Conservation (phyloP, 139 green algal genomes). For the Chlorella sp. region DNA sequence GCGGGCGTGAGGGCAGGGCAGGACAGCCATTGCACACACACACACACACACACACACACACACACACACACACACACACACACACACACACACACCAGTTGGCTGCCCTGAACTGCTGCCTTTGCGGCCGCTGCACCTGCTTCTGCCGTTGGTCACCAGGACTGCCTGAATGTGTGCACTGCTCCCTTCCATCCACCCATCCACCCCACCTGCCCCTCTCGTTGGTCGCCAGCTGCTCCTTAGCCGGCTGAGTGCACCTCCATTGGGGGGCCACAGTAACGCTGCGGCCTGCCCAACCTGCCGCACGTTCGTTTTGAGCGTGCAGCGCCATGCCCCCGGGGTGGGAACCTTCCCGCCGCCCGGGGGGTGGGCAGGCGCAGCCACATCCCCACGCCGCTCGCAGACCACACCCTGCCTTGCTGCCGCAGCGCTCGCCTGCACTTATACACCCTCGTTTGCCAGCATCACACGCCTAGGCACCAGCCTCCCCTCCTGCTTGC, state of each 20-base stretch:
- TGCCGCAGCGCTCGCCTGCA: neutral
- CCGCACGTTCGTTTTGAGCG: constrained; percentile 23
- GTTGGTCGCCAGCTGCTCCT: constrained; percentile 39
- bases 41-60: too few relatives aligned
- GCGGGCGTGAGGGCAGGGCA: too few relatives aligned
- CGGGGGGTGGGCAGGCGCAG: constrained; percentile 14
- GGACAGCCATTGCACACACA: too few relatives aligned
- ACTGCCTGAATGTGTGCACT: too few relatives aligned
- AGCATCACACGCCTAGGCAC: too few relatives aligned
- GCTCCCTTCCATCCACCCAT: neutral
- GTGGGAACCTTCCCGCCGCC: neutral
- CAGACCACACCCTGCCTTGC: neutral
- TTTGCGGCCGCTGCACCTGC: too few relatives aligned
- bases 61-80: too few relatives aligned
- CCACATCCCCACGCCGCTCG: neutral
- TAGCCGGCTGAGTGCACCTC: constrained; percentile 33
- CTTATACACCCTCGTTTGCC: neutral
- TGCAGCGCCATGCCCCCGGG: neutral
- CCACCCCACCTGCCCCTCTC: constrained; percentile 34
- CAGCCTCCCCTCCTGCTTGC: too few relatives aligned
- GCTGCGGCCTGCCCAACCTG: constrained; percentile 11
- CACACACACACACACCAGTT: too few relatives aligned
- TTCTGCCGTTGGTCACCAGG: too few relatives aligned
- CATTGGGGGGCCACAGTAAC: constrained; percentile 52
- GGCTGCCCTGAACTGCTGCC: too few relatives aligned